Percentiles rank a stretch among this genome's conserved stretches.
Conservation (phyloP, 805 yeast species). For the Wickerhamiella nectarea region DNA sequence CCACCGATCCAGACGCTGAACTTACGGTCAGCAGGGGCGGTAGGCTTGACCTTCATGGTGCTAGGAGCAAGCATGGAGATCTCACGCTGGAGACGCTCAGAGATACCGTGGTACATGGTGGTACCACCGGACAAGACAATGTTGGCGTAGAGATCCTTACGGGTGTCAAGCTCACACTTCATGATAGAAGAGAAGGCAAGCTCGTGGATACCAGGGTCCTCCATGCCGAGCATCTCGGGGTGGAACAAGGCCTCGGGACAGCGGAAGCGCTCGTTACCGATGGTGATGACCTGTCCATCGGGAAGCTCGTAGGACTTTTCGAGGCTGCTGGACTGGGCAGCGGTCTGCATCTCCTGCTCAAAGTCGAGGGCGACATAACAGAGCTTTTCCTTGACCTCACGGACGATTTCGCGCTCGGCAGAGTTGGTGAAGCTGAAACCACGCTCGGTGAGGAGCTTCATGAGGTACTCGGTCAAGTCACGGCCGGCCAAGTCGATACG, state of each 20-base stretch:
- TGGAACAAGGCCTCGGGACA: conserved; percentile 99
- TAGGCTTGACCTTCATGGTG: conserved; percentile 98
- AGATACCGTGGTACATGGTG: conserved; percentile 99
- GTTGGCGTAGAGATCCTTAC: conserved; percentile 98
- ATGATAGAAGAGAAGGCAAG: conserved; percentile 88
- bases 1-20: conserved; percentile 99
- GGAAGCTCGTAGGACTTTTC: conserved; percentile 99
- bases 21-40: conserved; percentile 99
- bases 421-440: conserved; percentile 98
- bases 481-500: conserved; percentile 99
- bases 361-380: conserved; percentile 98
- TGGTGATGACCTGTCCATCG: conserved; percentile 98
- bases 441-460: conserved; percentile 97
- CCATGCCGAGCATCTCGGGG: conserved; percentile 80
- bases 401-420: conserved; percentile 94
- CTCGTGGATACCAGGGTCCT: conserved; percentile 99
- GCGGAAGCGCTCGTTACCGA: conserved; percentile 99
- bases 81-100: conserved; percentile 99
- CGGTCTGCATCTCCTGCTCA: conserved; percentile 98
- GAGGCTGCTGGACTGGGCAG: conserved; percentile 93
- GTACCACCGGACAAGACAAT: conserved; percentile 99
- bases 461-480: conserved; percentile 96
- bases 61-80: conserved; percentile 99
- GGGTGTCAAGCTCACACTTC: conserved; percentile 98
- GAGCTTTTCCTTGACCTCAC: conserved; percentile 94